Base-by-base conservation (phyloP, 2,329 filamentous ascomycete genomes). In the Paecilomyces fulvus region DNA sequence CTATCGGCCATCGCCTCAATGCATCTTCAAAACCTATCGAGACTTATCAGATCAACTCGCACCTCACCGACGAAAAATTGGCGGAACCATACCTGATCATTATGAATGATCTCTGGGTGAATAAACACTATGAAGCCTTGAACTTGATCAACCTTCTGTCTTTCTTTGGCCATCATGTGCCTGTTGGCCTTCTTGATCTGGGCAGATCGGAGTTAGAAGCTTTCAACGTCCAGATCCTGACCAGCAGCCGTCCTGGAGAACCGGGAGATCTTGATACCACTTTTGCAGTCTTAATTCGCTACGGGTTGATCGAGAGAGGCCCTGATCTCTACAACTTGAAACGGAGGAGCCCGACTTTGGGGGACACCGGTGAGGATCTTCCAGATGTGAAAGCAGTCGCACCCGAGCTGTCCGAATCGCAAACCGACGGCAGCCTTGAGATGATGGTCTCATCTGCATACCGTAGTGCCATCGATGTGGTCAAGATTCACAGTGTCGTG, bases 81-180 rank as follows among this genome's bases (percentile, higher is more conserved):
- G 79, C 75, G 8, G 74, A 75, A 54, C 75, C 77, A 31, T 75
- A 75, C 55, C 68, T 78, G 21, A 71, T 72, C 50, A 79, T 80
- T 51, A 75, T 80, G 68, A 67, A 76, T 46, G 77, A 79, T 60
- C 68, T 79, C 0, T 67, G 66, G 59, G 66, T 65, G 25, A 64
- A 69, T 56, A 64, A 71, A 14, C 73, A 78, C 51, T 65, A 66
- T 14, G 80, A 85, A 55, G 84, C 85, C 0, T 69, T 86, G 52
- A 87, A 87, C 63, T 68, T 89, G 33, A 83, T 89, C 60, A 82
- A 81, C 21, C 70, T 89, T 11, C 69, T 89, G 12, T 82, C 81
- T 1, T 88, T 88, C 63, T 83, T 86, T 55, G 82, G 83, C 46
- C 83, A 84, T 55, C 79, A 84, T 56, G 76, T 88, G 4, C 86